These are phyloP conservation scores for Collybia sordida DNA, from an alignment of 768 basidiomycete species.

Conservation along the genomic window DNA sequence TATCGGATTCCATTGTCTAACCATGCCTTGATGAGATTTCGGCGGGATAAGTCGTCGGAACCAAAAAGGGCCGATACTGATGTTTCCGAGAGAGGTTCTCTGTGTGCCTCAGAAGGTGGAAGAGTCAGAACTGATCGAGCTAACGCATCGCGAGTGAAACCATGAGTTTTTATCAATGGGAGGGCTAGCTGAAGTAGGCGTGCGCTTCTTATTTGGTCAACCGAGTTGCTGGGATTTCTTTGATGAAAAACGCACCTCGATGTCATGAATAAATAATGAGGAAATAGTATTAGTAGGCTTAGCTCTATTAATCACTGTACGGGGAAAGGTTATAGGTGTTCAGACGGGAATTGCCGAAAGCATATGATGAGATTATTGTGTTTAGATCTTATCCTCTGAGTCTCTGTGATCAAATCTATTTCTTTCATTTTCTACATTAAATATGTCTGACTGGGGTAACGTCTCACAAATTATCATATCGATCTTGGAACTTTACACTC, in stretches of 20 bases:
- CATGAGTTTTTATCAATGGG: conserved; percentile 63
- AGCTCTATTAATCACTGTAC: too few relatives aligned
- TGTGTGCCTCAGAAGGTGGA: conserved; percentile 43
- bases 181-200: conserved; percentile 60
- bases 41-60: conserved; percentile 60
- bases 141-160: conserved; percentile 73
- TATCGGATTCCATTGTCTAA: conserved; percentile 58
- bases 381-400: conserved; percentile 5
- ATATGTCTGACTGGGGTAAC: conserved; percentile 44
- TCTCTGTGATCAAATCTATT: conserved; percentile 12
- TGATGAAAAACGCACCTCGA: not conserved
- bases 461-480: conserved; percentile 3
- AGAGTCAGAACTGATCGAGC: conserved; percentile 62
- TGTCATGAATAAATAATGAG: not conserved
- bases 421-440: conserved; percentile 6
- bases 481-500: conserved; percentile 1
- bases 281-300: too few relatives aligned
- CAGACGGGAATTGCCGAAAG: conserved; percentile 21
- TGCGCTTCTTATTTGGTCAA: conserved; percentile 16
- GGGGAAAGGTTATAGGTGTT: too few relatives aligned
- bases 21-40: conserved; percentile 72
- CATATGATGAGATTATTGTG: conserved; percentile 13
- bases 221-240: not conserved
- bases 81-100: conserved; percentile 63
- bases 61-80: conserved; percentile 79